Evolutionary conservation across 306 rosid genomes (phyloP).

Genomic region (Begonia masoniana): DNA sequence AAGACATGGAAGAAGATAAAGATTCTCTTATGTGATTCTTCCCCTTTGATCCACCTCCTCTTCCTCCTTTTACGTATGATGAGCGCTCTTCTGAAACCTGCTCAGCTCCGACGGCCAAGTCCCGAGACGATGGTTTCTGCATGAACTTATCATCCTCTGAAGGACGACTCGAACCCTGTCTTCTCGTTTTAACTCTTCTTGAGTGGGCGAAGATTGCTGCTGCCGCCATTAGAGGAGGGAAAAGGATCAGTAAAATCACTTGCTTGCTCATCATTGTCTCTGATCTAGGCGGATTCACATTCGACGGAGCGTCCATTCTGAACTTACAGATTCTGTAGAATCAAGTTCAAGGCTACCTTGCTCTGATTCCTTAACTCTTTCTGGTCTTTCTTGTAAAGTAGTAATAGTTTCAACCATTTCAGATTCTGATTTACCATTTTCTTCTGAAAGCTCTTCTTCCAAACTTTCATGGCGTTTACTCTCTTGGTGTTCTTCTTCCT

Average conservation of each 20-base stretch:
- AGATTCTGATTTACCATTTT: neutral
- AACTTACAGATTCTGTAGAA: no score
- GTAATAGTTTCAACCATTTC: no score
- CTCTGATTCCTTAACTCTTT: no score
- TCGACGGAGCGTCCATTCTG: no score
- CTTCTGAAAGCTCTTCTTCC: neutral
- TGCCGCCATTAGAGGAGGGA: constrained; percentile 23
- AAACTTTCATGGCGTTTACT: neutral
- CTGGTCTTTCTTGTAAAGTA: no score
- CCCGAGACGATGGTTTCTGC: no score
- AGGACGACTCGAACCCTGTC: no score
- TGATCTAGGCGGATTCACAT: no score
- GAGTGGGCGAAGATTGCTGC: constrained; percentile 16
- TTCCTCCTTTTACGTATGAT: constrained; percentile 30
- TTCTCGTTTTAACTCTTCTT: constrained; percentile 12
- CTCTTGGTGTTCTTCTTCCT: constrained; percentile 4
- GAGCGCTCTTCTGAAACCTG: constrained; percentile 40
- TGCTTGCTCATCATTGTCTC: neutral
- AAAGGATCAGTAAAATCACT: constrained; percentile 20
- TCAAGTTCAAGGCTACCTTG: no score
- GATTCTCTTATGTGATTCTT: constrained; percentile 46
- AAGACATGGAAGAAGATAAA: constrained; percentile 45
- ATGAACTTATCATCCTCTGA: no score
- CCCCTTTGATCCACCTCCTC: constrained; percentile 11
- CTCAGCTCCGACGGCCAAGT: constrained; percentile 52